Conservation (phyloP, 768 basidiomycete genomes). For the Psilocybe sp. region DNA sequence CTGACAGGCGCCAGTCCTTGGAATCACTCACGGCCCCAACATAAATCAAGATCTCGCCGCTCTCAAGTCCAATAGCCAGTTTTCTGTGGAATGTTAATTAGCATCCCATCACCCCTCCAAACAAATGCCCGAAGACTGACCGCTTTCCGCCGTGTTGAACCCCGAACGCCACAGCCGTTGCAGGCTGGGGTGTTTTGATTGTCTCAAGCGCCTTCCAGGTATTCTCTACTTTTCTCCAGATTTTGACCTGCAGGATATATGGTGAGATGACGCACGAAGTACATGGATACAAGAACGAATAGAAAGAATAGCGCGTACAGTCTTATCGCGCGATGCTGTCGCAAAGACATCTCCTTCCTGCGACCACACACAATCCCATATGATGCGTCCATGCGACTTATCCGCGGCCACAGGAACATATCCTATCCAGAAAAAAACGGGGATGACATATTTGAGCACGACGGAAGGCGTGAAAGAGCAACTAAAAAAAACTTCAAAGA, state of each 20-base stretch:
- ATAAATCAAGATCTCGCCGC: constrained; percentile 70
- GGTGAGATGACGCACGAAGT: background rate
- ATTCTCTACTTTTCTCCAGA: constrained; percentile 58
- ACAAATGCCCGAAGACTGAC: constrained; percentile 28
- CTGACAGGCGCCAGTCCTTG: constrained; percentile 44
- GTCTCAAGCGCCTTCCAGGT: constrained; percentile 59
- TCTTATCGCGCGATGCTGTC: constrained; percentile 95
- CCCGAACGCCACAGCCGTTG: constrained; percentile 73
- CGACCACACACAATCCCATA: constrained; percentile 95
- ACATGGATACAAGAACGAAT: background rate
- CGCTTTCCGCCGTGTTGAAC: constrained; percentile 32
- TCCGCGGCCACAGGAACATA: constrained; percentile 65
- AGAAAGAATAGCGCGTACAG: constrained; percentile 44
- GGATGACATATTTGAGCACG: background rate
- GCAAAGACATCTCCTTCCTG: constrained; percentile 76
- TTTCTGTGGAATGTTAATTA: constrained; percentile 31
- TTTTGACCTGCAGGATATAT: constrained; percentile 58
- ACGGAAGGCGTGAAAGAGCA: background rate
- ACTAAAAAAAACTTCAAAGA: too few relatives aligned
- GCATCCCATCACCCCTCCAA: background rate
- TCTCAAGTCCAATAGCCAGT: constrained; percentile 85
- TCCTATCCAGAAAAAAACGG: constrained; percentile 32
- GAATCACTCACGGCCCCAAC: constrained; percentile 28
- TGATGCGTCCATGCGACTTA: constrained; percentile 88
- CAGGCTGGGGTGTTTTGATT: constrained; percentile 71